Evolutionary conservation across 1,139 yeast species (phyloP).

Genomic region (Magnusiomyces sp.): DNA sequence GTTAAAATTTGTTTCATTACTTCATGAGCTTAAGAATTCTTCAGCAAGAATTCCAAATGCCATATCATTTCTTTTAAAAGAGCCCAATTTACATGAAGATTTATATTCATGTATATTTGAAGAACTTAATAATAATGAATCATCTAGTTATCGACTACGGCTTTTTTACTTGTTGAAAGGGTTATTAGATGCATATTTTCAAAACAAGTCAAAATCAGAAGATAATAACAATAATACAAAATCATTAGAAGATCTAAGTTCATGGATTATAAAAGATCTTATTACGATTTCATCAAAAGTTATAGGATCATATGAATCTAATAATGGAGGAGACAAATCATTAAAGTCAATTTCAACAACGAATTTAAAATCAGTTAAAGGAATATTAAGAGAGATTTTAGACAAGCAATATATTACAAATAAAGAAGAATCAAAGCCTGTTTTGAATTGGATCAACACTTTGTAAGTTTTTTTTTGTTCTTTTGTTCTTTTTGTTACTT

Average conservation of each 20-base stretch:
- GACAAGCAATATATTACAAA: neutral
- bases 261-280: neutral
- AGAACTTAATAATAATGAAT: conserved; percentile 37
- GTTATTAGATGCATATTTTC: conserved; percentile 11
- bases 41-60: conserved; percentile 47
- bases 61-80: conserved; percentile 50
- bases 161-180: conserved; percentile 9
- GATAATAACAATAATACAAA: neutral
- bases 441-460: neutral
- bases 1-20: conserved; percentile 54
- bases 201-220: neutral
- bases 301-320: too few species aligned
- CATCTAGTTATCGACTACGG: conserved; percentile 4
- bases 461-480: too few species aligned
- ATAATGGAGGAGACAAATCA: too few species aligned
- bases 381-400: neutral
- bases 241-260: neutral
- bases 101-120: conserved; percentile 63
- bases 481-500: too few species aligned
- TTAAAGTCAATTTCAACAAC: too few species aligned
- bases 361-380: too few species aligned
- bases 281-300: neutral
- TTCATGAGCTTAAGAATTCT: conserved; percentile 57
- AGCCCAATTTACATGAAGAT: conserved; percentile 58
- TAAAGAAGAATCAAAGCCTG: neutral